phyloP scores from a whole-genome alignment of 306 rosid species.

The Quercus aquifolioides region DNA sequence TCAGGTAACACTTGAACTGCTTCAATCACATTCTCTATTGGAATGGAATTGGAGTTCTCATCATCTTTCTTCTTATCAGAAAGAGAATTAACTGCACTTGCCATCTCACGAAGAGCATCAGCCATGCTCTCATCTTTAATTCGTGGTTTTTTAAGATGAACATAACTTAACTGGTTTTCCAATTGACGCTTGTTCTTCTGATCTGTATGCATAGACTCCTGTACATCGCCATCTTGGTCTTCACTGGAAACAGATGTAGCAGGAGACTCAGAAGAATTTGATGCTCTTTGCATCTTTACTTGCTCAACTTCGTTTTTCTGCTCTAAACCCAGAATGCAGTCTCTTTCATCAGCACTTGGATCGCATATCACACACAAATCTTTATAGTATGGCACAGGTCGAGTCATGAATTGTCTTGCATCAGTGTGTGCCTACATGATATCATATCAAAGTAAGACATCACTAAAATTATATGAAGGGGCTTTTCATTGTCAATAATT shows the following conservation, averaged over 20 bases:
- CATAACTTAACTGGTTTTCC: slow-evolving; percentile 33
- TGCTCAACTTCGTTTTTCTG: slow-evolving; percentile 35
- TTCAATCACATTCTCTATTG: slow-evolving; percentile 56
- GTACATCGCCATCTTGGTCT: slow-evolving; percentile 23
- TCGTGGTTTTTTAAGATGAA: slow-evolving; percentile 36
- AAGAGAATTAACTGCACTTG: slow-evolving; percentile 50
- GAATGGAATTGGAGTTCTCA: slow-evolving; percentile 32
- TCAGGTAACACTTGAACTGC: slow-evolving; percentile 77
- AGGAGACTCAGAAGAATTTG: slow-evolving; percentile 37
- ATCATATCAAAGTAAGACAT: slow-evolving; percentile 16
- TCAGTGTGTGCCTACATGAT: slow-evolving; percentile 62
- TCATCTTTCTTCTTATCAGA: slow-evolving; percentile 40
- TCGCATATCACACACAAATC: slow-evolving; percentile 65
- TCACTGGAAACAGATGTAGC: slow-evolving; percentile 37
- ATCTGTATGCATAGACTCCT: slow-evolving; percentile 27
- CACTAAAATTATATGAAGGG: not conserved
- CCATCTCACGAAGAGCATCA: slow-evolving; percentile 59
- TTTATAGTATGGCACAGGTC: slow-evolving; percentile 64
- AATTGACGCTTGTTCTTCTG: slow-evolving; percentile 47
- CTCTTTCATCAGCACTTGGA: slow-evolving; percentile 43
- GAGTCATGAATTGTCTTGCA: slow-evolving; percentile 78
- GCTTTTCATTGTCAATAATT: not conserved
- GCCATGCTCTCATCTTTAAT: slow-evolving; percentile 52
- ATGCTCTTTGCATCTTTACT: slow-evolving; percentile 11
- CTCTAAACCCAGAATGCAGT: slow-evolving; percentile 34